Evolutionary conservation across 192 early-diverging fungal species (phyloP), one percentile per base, ranked within the genome.

Genomic region (Martensiomyces pterosporus): DNA sequence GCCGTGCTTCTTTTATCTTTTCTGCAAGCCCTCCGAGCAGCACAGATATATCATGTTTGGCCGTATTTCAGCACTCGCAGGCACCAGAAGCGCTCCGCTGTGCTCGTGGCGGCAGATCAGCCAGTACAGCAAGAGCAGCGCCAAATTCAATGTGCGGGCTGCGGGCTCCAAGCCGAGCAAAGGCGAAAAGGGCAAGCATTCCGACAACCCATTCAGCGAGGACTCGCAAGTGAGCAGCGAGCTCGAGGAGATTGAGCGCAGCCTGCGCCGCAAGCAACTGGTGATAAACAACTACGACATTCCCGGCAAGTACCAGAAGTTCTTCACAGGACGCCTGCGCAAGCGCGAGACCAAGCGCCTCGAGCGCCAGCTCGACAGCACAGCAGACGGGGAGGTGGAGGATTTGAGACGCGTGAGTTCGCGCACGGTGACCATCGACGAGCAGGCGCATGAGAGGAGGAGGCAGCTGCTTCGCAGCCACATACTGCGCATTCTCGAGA

Each of bases 291-390:
- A 74, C 39, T 74, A 55, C 44, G 53, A 67, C 21, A 61, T 74
- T 24, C 70, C 70, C 2, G 63, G 63, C 33, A 74, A 62, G 40
- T 67, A 48, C 58, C 57, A 56, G 55, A 74, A 67, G 43, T 67
- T 24, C 64, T 62, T 74, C 44, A 74, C 64, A 9, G 70, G 70
- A 9, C 53, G 59, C 3, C 38, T 74, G 46, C 70, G 70, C 55
- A 74, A 74, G 43, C 70, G 70, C 51, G 70, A 74, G 39, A 12
- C 34, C 29, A 37, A 23, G 13, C 57, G 60, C 16, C 38, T 50
- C 39, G 50, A 74, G n/a, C 49, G 54, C 14, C 37, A 59, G 43
- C 40, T 74, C 13, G 43, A 56, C 38, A 18, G 19, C n/a, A 18
- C 3, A n/a, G 14, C 22, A 2, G 24, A 14, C 6, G 37, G 43